Evolutionary conservation across 2,329 filamentous ascomycete species (phyloP).

Genomic region (Myriosclerotinia duriaeana): DNA sequence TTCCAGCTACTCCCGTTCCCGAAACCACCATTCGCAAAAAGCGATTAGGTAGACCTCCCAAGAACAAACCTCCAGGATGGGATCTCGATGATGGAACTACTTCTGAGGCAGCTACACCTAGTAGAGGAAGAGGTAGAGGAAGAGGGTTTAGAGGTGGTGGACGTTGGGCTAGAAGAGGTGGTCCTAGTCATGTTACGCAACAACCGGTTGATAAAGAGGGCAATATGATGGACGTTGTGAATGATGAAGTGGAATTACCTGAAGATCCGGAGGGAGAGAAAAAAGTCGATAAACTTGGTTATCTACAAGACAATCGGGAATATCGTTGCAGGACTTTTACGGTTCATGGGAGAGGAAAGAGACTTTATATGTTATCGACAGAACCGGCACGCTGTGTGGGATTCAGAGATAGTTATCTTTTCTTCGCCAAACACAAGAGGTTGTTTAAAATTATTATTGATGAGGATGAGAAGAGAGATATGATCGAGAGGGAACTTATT

Average conservation of each 20-base stretch:
- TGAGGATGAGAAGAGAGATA: conserved; percentile 93
- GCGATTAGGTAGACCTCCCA: conserved; percentile 80
- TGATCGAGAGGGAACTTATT: conserved; percentile 94
- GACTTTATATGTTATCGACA: conserved; percentile 97
- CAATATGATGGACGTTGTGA: conserved; percentile 82
- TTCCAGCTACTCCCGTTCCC: conserved; percentile 38
- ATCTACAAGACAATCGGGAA: conserved; percentile 78
- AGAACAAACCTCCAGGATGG: conserved; percentile 80
- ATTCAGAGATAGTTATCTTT: conserved; percentile 96
- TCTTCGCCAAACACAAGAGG: conserved; percentile 96
- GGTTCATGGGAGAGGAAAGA: conserved; percentile 75
- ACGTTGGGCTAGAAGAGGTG: conserved; percentile 67
- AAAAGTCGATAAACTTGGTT: conserved; percentile 89
- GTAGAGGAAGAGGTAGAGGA: conserved; percentile 59
- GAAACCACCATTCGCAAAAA: conserved; percentile 63
- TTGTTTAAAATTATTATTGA: conserved; percentile 98
- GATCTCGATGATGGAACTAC: conserved; percentile 53
- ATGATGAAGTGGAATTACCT: conserved; percentile 88
- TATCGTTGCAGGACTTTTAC: conserved; percentile 96
- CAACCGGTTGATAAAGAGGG: conserved; percentile 92
- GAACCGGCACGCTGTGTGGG: conserved; percentile 95
- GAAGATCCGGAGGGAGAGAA: conserved; percentile 85
- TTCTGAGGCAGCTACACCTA: conserved; percentile 50
- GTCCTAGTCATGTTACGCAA: conserved; percentile 72
- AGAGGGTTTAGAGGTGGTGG: conserved; percentile 59